Evolutionary conservation across 306 rosid species (phyloP).

Genomic region (Senna siamea): DNA sequence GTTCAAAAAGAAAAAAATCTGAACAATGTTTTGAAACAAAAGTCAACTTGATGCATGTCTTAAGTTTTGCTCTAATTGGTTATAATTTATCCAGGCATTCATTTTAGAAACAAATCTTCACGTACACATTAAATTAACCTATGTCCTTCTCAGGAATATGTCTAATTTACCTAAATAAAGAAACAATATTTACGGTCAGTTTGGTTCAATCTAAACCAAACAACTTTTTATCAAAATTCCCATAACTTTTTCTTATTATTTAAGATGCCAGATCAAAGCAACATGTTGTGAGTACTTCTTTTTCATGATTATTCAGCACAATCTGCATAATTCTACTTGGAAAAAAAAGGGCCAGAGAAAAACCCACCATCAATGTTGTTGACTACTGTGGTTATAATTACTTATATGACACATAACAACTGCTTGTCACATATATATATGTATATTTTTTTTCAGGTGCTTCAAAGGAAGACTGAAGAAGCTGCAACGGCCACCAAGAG

Average conservation of each 20-base stretch:
- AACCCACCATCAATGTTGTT: too few relatives aligned
- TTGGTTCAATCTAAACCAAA: neutral
- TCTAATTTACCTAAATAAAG: conserved; percentile 9
- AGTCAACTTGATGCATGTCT: neutral
- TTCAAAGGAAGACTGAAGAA: conserved; percentile 97
- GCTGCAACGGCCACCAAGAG: conserved; percentile 98
- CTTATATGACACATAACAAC: conserved; percentile 14
- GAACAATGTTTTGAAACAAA: neutral
- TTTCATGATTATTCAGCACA: conserved; percentile 15
- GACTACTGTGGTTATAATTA: conserved; percentile 14
- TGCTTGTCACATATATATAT: neutral
- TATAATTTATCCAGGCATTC: conserved; percentile 3
- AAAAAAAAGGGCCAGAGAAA: conserved; percentile 12
- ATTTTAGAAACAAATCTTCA: conserved; percentile 17
- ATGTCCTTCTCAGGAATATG: neutral
- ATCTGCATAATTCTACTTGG: conserved; percentile 19
- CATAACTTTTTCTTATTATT: too few relatives aligned
- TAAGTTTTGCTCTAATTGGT: neutral
- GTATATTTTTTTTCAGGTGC: conserved; percentile 64
- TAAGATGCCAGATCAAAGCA: conserved; percentile 17
- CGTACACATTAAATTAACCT: neutral
- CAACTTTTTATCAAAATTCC: neutral
- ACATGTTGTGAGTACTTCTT: conserved; percentile 7
- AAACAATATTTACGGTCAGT: neutral
- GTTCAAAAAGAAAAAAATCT: neutral